Evolutionary conservation across 306 rosid species (phyloP).

Genomic region (Prunus persica): Prunus_persica_NCBIv2 NC_034010.1:29764001-29764500

Average conservation of each 20-base stretch:
- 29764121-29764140: slow-evolving; percentile 37
- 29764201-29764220: slow-evolving; percentile 9
- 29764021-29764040: not conserved
- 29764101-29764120: slow-evolving; percentile 40
- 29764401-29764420: not conserved
- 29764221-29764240: slow-evolving; percentile 28
- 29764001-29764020: slow-evolving; percentile 7
- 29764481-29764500: not conserved
- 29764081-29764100: slow-evolving; percentile 23
- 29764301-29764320: slow-evolving; percentile 36
- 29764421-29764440: not conserved
- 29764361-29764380: slow-evolving; percentile 52
- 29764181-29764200: slow-evolving; percentile 6
- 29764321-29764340: slow-evolving; percentile 70
- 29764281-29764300: slow-evolving; percentile 8
- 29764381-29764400: slow-evolving; percentile 38
- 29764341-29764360: slow-evolving; percentile 66
- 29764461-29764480: not conserved
- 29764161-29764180: slow-evolving; percentile 22
- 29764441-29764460: not conserved
- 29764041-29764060: not conserved
- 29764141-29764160: slow-evolving; percentile 45
- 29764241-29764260: slow-evolving; percentile 5
- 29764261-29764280: slow-evolving; percentile 35
- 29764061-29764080: slow-evolving; percentile 9